A percentile compares a stretch with the other conserved stretches of the same genome.
These are phyloP conservation scores for Phytopythium mirpurense DNA, from an alignment of 352 stramenopile genomes.

Conservation along the genomic window DNA sequence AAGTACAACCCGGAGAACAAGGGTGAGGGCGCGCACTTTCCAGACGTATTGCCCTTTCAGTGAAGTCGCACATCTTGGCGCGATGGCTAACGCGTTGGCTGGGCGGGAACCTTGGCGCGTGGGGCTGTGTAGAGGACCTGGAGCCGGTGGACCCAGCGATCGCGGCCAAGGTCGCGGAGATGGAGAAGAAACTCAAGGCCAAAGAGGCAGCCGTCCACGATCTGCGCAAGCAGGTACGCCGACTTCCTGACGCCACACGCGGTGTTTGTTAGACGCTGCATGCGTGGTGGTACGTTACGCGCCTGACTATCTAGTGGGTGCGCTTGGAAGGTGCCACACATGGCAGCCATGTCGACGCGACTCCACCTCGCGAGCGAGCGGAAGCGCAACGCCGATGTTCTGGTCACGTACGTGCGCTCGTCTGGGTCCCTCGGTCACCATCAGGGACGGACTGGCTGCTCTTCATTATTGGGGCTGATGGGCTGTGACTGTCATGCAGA, in stretches of 20 bases:
- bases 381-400: conserved; percentile 49
- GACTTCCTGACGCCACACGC: too few relatives aligned
- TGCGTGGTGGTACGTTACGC: too few relatives aligned
- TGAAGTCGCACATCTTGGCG: not conserved
- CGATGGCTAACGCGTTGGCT: not conserved
- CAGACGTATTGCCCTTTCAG: too few relatives aligned
- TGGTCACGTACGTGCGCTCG: conserved; percentile 28
- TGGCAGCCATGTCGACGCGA: conserved; percentile 47
- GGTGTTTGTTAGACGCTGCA: too few relatives aligned
- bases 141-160: conserved; percentile 47
- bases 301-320: not conserved
- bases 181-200: conserved; percentile 46
- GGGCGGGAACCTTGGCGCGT: not conserved
- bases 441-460: too few relatives aligned
- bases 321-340: conserved; percentile 35
- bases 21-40: not conserved
- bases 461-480: too few relatives aligned
- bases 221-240: conserved; percentile 52
- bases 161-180: conserved; percentile 28
- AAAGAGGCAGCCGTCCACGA: conserved; percentile 50
- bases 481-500: conserved; percentile 4
- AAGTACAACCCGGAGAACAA: conserved; percentile 70
- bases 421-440: too few relatives aligned
- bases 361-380: conserved; percentile 43
- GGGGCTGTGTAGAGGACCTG: conserved; percentile 40